Base-by-base conservation (phyloP, 495 filamentous ascomycete species). In the Aspergillus nidulans region DNA sequence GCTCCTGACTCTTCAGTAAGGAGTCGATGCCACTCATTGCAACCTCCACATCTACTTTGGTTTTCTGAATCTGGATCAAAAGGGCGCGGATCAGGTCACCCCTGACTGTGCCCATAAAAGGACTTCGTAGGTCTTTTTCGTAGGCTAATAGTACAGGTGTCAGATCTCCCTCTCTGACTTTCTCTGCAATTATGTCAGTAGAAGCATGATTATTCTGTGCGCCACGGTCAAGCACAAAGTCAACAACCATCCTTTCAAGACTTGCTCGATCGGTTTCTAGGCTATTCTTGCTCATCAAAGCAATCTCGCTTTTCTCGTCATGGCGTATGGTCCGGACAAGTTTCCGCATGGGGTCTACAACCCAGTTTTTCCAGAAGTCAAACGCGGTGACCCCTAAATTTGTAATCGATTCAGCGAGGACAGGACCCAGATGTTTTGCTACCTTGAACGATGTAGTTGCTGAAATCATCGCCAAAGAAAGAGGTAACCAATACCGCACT, bases 281-380 rank as follows among this genome's bases (percentile, higher is more conserved):
- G 59, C 90, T 95, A 58, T 89, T 85, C 45, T 88, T 89, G 71
- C 90, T 95, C 89, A 97, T 94, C 55, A 98, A 86, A 18, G 91
- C 91, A 52, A 98, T 91, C 65, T 96, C 92, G 58, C 89, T 95
- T 58, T 83, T 86, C 53, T 87, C 81, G 62, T 96, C 90, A 62
- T 97, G 94, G 12, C 91, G 82, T 62, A 98, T 97, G 0, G 94
- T 98, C 12, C 85, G 84, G 57, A 98, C 80, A 13, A 98, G 77
- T 68, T 91, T 91, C 56, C 81, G 81, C 3, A 84, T 72, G 0
- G 94, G 94, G 16, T 91, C 86, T 18, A 98, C 71, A 15, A 98
- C 88, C 94, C 94, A 98, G 67, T 98, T 98, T 42, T 80, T 71
- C 86, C 90, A 96, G 63, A 98, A 98, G 66, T 96, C 94, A 43